These are phyloP conservation scores for Plasmodium ovale DNA, from an alignment of 169 alveolate species.

Conservation along the genomic window DNA sequence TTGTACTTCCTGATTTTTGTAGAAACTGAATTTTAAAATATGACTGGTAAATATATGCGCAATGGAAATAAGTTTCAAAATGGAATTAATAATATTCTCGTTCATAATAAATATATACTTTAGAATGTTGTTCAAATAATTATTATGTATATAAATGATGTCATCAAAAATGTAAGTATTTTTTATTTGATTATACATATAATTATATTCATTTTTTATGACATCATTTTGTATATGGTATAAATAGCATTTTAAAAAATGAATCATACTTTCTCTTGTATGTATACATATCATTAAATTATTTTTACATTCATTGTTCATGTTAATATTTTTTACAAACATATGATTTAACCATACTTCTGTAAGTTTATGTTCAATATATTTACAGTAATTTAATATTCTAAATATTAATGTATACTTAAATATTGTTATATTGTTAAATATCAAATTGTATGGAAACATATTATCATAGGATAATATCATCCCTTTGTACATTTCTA, in stretches of 20 bases:
- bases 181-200: constrained; percentile 60
- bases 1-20: constrained; percentile 47
- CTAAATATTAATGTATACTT: constrained; percentile 78
- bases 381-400: constrained; percentile 79
- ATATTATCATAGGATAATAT: constrained; percentile 55
- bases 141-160: constrained; percentile 73
- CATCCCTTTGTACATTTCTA: constrained; percentile 66
- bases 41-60: constrained; percentile 80
- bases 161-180: constrained; percentile 70
- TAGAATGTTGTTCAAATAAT: constrained; percentile 75
- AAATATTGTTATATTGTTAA: constrained; percentile 76
- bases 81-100: constrained; percentile 53
- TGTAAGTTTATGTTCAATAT: constrained; percentile 77
- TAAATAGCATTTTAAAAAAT: constrained; percentile 74
- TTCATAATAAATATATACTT: constrained; percentile 75
- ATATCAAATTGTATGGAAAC: constrained; percentile 78
- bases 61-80: constrained; percentile 75
- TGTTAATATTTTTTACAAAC: constrained; percentile 78
- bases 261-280: constrained; percentile 80
- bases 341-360: constrained; percentile 80
- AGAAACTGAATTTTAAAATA: constrained; percentile 75
- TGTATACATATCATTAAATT: constrained; percentile 80
- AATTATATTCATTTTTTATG: constrained; percentile 66
- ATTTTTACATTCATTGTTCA: constrained; percentile 77
- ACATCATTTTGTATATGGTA: constrained; percentile 79